Percentiles rank a stretch among this genome's conserved stretches.
phyloP scores from a whole-genome alignment of 2,329 filamentous ascomycete species.

The Amauroascus niger region DNA sequence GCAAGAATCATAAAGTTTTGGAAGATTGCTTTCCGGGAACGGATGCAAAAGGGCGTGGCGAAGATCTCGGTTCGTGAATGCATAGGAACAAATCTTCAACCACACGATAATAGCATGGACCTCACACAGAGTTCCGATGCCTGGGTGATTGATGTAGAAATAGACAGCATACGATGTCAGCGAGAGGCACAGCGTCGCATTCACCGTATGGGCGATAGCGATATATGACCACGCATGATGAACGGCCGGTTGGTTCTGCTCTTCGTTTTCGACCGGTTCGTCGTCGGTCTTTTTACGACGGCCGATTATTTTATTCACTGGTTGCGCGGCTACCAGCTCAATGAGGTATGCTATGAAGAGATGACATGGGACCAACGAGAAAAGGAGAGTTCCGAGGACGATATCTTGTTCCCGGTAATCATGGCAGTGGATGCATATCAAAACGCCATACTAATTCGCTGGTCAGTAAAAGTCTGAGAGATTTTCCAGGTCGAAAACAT shows the following conservation, averaged over 20 bases:
- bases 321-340: conserved; percentile 69
- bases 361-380: conserved; percentile 80
- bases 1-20: conserved; percentile 69
- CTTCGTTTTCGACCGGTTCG: conserved; percentile 30
- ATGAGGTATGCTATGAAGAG: conserved; percentile 84
- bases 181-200: conserved; percentile 69
- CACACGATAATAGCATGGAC: conserved; percentile 90
- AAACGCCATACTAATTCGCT: conserved; percentile 70
- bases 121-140: conserved; percentile 85
- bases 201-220: conserved; percentile 69
- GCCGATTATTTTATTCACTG: conserved; percentile 60
- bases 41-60: conserved; percentile 83
- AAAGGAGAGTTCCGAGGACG: conserved; percentile 64
- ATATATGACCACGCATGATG: conserved; percentile 69
- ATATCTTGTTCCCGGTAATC: conserved; percentile 74
- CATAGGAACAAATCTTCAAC: conserved; percentile 92
- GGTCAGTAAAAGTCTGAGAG: not conserved
- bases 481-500: not conserved
- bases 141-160: conserved; percentile 80
- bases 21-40: conserved; percentile 56
- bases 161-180: conserved; percentile 82
- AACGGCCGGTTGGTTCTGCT: conserved; percentile 55
- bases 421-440: conserved; percentile 85
- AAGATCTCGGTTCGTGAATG: conserved; percentile 90
- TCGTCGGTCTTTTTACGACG: conserved; percentile 46